phyloP scores from a whole-genome alignment of 2,329 filamentous ascomycete genomes.

The Metarhizium robertsii region DNA sequence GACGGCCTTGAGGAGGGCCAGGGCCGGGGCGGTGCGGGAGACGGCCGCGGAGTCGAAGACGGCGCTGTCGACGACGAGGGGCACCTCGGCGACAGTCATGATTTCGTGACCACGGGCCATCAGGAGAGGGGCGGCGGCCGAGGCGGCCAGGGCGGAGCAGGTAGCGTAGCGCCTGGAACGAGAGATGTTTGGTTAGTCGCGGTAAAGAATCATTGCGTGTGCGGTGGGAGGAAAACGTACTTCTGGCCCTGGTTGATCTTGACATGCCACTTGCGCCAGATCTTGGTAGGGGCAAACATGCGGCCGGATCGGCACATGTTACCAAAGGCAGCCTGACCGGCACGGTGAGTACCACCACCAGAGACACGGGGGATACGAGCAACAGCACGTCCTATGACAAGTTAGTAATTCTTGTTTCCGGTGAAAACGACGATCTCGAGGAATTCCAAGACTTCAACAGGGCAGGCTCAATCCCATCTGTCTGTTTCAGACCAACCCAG shows the following conservation, averaged over 20 bases:
- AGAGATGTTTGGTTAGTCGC: constrained; percentile 14
- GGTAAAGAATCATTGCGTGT: neutral
- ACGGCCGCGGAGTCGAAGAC: constrained; percentile 72
- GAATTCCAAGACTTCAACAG: neutral
- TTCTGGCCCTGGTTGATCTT: constrained; percentile 99
- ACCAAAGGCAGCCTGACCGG: constrained; percentile 99
- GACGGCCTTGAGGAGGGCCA: constrained; percentile 80
- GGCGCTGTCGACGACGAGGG: constrained; percentile 88
- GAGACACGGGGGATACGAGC: constrained; percentile 99
- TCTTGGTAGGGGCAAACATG: constrained; percentile 99
- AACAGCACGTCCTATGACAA: constrained; percentile 78
- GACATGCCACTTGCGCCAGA: constrained; percentile 99
- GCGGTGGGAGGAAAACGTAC: constrained; percentile 36
- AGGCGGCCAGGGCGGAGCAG: constrained; percentile 93
- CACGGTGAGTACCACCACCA: constrained; percentile 99
- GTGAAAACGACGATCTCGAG: too few relatives aligned
- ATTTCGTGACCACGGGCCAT: constrained; percentile 96
- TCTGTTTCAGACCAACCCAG: neutral
- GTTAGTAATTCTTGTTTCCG: neutral
- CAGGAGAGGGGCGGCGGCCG: constrained; percentile 87
- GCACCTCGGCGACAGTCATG: constrained; percentile 86
- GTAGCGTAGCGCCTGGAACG: constrained; percentile 79
- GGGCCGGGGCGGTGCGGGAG: constrained; percentile 80
- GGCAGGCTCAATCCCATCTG: neutral
- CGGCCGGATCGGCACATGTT: constrained; percentile 99